Evolutionary conservation across 805 yeast species (phyloP).

Genomic region (Kodamaea kaohsiungensis): DNA sequence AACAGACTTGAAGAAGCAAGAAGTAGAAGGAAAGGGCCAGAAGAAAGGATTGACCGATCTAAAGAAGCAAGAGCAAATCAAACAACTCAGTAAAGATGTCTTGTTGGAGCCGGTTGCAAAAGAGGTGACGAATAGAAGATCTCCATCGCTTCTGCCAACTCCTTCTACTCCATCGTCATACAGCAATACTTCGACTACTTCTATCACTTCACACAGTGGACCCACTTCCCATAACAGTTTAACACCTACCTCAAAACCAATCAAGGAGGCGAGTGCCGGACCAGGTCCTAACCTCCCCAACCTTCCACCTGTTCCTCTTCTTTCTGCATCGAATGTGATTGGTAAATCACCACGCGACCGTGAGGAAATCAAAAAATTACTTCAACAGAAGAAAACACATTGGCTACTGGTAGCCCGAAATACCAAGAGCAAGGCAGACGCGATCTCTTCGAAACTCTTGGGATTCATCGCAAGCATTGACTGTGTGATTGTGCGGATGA

Average conservation of each 20-base stretch:
- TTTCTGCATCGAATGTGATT: background rate
- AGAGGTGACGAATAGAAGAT: background rate
- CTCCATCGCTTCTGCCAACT: conserved; percentile 10
- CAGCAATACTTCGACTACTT: background rate
- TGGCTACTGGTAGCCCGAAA: conserved; percentile 39
- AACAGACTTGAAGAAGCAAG: background rate
- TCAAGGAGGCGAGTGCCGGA: background rate
- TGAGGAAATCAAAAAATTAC: conserved; percentile 19
- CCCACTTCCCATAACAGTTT: background rate
- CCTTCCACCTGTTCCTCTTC: conserved; percentile 8
- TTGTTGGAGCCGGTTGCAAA: conserved; percentile 11
- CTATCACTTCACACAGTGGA: too few species aligned
- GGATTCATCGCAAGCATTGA: conserved; percentile 38
- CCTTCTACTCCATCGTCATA: background rate
- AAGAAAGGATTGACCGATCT: background rate
- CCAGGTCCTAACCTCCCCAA: background rate
- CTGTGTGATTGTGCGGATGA: conserved; percentile 36
- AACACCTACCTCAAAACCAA: background rate
- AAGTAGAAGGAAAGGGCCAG: conserved; percentile 9
- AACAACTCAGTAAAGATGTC: conserved; percentile 21
- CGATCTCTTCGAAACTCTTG: conserved; percentile 19
- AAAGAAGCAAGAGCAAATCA: conserved; percentile 19
- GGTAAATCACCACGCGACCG: conserved; percentile 2
- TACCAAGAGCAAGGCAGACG: conserved; percentile 42
- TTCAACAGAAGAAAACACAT: conserved; percentile 23